phyloP scores from a whole-genome alignment of 768 basidiomycete genomes.

The Clitopilus passeckerianus region DNA sequence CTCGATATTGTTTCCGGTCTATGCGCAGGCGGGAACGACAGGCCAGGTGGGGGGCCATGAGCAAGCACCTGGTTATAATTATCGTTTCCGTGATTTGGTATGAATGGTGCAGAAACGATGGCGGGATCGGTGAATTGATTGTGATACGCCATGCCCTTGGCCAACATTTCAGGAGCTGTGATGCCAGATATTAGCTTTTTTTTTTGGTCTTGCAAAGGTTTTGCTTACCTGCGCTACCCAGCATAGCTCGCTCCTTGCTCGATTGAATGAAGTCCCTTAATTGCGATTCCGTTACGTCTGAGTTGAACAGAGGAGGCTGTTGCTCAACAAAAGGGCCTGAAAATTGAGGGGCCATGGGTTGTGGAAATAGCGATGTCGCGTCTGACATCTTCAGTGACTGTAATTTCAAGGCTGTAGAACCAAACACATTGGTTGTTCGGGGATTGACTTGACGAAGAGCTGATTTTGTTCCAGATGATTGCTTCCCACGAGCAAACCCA shows the following conservation, averaged over 20 bases:
- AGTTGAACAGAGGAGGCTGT: constrained; percentile 34
- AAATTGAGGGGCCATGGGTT: constrained; percentile 17
- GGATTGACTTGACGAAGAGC: constrained; percentile 58
- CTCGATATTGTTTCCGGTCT: constrained; percentile 13
- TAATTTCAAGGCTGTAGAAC: constrained; percentile 28
- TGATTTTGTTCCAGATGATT: constrained; percentile 50
- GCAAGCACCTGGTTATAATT: constrained; percentile 3
- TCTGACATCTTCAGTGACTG: constrained; percentile 42
- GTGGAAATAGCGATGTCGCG: constrained; percentile 6
- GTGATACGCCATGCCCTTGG: constrained; percentile 5
- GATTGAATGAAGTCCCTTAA: constrained; percentile 72
- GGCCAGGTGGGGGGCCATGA: constrained; percentile 67
- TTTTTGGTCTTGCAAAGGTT: too few relatives aligned
- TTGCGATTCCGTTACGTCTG: constrained; percentile 66
- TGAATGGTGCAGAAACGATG: constrained; percentile 71
- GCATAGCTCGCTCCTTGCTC: constrained; percentile 51
- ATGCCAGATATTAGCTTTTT: constrained; percentile 1
- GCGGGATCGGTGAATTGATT: constrained; percentile 70
- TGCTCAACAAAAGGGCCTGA: constrained; percentile 30
- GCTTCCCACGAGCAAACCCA: constrained; percentile 72
- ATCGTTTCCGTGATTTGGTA: neutral
- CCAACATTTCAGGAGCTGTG: constrained; percentile 10
- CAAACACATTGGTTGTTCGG: constrained; percentile 21
- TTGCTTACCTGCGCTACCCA: constrained; percentile 12
- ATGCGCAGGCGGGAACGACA: constrained; percentile 35